Conservation (phyloP, 768 basidiomycete genomes). For the Daedaleopsis nitida region DNA sequence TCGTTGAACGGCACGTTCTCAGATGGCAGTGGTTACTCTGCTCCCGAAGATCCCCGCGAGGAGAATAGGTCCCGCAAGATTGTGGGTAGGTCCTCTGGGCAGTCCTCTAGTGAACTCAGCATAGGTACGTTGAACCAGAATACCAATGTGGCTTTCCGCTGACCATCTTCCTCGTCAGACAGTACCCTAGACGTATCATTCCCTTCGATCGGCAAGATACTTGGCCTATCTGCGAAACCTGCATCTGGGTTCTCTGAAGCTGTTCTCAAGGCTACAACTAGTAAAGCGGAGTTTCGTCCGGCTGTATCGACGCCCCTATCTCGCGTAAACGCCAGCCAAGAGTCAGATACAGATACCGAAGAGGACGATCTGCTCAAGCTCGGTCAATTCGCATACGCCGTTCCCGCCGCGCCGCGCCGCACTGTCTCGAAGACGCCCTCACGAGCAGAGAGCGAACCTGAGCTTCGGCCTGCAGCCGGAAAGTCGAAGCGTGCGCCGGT, state of each 20-base stretch:
- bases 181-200: constrained; percentile 12
- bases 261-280: background rate
- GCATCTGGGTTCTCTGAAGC: too few species aligned
- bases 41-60: background rate
- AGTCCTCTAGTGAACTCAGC: background rate
- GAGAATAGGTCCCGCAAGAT: background rate
- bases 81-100: background rate
- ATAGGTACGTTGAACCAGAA: background rate
- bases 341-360: constrained; percentile 32
- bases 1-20: background rate
- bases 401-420: background rate
- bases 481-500: constrained; percentile 3
- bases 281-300: background rate
- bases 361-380: constrained; percentile 32
- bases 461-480: background rate
- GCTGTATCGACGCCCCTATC: background rate
- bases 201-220: constrained; percentile 8
- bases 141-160: too few species aligned
- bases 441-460: background rate
- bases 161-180: background rate
- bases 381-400: constrained; percentile 43
- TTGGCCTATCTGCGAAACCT: background rate
- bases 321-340: background rate
- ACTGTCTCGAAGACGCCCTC: constrained; percentile 9
- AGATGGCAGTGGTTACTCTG: constrained; percentile 2